Evolutionary conservation across 108 stramenopile genomes (phyloP).

Genomic region (Skeletonema marinoi): DNA sequence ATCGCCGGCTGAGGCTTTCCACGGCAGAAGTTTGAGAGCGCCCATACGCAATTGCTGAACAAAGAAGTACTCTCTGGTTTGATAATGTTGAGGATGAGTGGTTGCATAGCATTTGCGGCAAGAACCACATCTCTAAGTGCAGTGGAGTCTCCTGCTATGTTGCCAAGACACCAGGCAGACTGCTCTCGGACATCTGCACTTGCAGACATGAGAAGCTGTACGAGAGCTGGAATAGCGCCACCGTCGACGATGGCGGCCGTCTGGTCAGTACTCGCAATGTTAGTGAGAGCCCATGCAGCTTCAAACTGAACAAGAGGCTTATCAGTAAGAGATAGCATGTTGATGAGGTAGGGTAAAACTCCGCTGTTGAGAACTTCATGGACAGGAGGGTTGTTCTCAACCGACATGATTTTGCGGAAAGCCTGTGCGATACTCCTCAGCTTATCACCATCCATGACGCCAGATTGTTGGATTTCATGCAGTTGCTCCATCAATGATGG

Average conservation of each 20-base stretch:
- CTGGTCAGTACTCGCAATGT: slow-evolving; percentile 86
- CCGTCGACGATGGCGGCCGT: slow-evolving; percentile 72
- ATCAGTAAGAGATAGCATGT: slow-evolving; percentile 56
- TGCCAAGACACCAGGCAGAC: slow-evolving; percentile 94
- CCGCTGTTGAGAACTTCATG: slow-evolving; percentile 73
- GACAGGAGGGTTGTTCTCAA: slow-evolving; percentile 86
- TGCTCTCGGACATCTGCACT: slow-evolving; percentile 92
- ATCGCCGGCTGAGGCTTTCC: slow-evolving; percentile 86
- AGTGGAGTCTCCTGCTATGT: slow-evolving; percentile 92
- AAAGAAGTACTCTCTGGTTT: slow-evolving; percentile 73
- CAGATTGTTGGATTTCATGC: slow-evolving; percentile 18
- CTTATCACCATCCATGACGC: slow-evolving; percentile 25
- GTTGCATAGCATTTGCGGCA: slow-evolving; percentile 53
- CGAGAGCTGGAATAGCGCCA: slow-evolving; percentile 72
- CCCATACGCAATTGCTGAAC: slow-evolving; percentile 87
- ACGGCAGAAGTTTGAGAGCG: slow-evolving; percentile 93
- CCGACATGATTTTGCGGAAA: slow-evolving; percentile 85
- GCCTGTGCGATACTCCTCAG: slow-evolving; percentile 58
- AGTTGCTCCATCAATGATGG: slow-evolving; percentile 44
- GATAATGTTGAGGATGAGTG: slow-evolving; percentile 74
- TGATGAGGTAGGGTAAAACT: slow-evolving; percentile 71
- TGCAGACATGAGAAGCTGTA: slow-evolving; percentile 61
- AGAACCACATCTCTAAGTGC: slow-evolving; percentile 76
- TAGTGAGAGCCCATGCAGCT: slow-evolving; percentile 95
- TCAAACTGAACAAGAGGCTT: slow-evolving; percentile 83